These are phyloP conservation scores for Candida xiaguanensis DNA, from an alignment of 805 yeast genomes.

Conservation along the genomic window DNA sequence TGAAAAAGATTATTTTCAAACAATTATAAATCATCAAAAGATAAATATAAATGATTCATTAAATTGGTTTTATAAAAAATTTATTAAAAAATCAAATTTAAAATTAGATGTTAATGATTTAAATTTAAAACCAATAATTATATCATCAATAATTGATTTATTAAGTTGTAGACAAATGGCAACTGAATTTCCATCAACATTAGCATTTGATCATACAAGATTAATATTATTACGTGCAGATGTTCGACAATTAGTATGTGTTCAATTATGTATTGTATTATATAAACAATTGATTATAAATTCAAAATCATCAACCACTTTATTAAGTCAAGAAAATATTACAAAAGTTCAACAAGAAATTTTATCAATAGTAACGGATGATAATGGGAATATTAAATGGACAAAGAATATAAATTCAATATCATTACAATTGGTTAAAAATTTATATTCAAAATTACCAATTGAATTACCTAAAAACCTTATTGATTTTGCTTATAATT, in stretches of 20 bases:
- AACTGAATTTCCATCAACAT: conserved; percentile 75
- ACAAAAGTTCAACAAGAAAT: conserved; percentile 63
- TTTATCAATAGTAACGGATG: conserved; percentile 76
- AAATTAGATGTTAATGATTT: conserved; percentile 7
- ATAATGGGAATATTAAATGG: conserved; percentile 87
- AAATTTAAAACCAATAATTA: conserved; percentile 35
- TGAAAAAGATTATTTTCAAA: conserved; percentile 77
- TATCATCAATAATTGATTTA: conserved; percentile 56
- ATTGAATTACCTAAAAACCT: conserved; percentile 29
- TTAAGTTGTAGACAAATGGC: conserved; percentile 79
- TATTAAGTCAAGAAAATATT: conserved; percentile 34
- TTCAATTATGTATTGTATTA: conserved; percentile 67
- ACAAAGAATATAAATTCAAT: conserved; percentile 74
- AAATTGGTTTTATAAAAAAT: conserved; percentile 57
- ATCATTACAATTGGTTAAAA: conserved; percentile 61
- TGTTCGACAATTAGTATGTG: conserved; percentile 77
- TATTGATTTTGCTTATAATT: conserved; percentile 63
- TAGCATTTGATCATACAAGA: conserved; percentile 82
- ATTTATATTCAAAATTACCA: conserved; percentile 18
- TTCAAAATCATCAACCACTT: conserved; percentile 10
- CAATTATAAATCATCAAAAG: conserved; percentile 50
- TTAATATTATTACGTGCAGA: conserved; percentile 77
- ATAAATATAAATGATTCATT: conserved; percentile 57
- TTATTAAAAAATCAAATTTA: conserved; percentile 16
- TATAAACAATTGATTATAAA: conserved; percentile 60